Base-by-base conservation (phyloP, 805 yeast genomes). In the Torulaspora indica region DNA sequence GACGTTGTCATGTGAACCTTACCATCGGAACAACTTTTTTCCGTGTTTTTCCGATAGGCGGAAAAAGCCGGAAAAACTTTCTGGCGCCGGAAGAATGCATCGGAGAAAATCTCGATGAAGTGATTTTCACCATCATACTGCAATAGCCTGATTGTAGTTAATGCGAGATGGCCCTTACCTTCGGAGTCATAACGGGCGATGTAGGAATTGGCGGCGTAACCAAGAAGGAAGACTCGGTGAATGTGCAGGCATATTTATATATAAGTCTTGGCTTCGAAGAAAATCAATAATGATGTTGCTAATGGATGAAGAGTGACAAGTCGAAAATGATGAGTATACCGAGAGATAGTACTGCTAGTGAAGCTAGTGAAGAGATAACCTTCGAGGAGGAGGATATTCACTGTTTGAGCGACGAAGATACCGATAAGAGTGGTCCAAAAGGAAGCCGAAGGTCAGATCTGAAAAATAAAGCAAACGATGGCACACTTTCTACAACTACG, bases 401-500 rank as follows among this genome's bases (percentile, higher is more conserved):
- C 9, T 28, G 25, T 30, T 17, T 34, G 27, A 27, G 25, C 8
- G 17, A 18, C 12, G 39, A 27, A 20, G 43, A 25, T 13, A 14
- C 23, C 15, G 39, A 34, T 34, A 38, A 18, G 20, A 18, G 23
- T 15, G 17, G 14, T 5, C 13, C 24, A 10, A 10, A 30, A 9
- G 20, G 35, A 5, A 25, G 29, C 10, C 8, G 13, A 13, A 2
- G 18, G 5, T 29, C 40, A 25, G 14, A 14, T 13, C 10, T 4
- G 12, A 25, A 33, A 32, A n/a, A 17, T 8, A 20, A 32, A n/a
- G 14, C 10, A 17, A 43, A 35, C 17, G 15, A 51, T 28, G 51
- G 49, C 23, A 55, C 55, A 5, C 8, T 55, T 8, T 56, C 64
- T 1, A 31, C 49, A 10, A 47, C 53, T 1, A 53, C 52, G 13